phyloP scores from a whole-genome alignment of 2,329 filamentous ascomycete species.

The Pseudocercospora eumusae region DNA sequence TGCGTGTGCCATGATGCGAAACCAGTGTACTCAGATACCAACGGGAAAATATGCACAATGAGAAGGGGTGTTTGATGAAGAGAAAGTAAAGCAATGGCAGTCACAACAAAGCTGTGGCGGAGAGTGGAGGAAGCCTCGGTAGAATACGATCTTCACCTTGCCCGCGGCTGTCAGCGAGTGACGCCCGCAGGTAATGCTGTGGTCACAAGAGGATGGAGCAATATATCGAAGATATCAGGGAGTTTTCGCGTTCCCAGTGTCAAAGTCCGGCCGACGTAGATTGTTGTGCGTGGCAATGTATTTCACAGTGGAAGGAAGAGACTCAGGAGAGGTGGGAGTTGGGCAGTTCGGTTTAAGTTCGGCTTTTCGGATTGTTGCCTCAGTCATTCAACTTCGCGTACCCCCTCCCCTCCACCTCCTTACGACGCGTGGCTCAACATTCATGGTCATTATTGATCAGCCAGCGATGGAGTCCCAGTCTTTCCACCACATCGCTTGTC shows the following conservation, averaged over 20 bases:
- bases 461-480: background rate
- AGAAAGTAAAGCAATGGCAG: background rate
- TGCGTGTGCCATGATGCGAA: conserved; percentile 36
- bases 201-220: background rate
- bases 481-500: background rate
- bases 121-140: background rate
- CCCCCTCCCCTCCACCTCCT: too few species aligned
- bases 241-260: background rate
- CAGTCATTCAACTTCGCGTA: too few species aligned
- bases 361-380: background rate
- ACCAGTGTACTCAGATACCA: background rate
- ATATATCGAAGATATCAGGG: background rate
- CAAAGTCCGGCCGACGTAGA: background rate
- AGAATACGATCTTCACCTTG: background rate
- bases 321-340: too few species aligned
- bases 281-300: background rate
- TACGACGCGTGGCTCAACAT: background rate
- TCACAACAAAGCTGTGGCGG: background rate
- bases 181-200: background rate
- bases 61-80: background rate
- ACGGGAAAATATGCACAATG: background rate
- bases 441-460: background rate
- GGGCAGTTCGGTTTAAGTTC: background rate
- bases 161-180: background rate
- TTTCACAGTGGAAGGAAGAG: background rate